Base-by-base conservation (phyloP, 2,329 filamentous ascomycete species). In the Claviceps sorghi region DNA sequence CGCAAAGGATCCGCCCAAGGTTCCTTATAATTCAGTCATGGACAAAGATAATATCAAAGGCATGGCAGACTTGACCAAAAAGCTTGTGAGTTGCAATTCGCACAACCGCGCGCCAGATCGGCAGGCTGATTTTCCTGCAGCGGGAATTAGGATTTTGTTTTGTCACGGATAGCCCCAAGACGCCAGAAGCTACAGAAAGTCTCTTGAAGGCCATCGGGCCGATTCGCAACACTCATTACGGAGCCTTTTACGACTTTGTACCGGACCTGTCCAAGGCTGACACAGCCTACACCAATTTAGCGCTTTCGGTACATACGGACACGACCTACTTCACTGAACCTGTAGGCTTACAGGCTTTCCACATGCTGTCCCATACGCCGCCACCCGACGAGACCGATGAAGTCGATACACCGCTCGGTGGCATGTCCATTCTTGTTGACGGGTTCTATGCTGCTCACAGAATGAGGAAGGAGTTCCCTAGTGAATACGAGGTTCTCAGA, bases 261-360 rank as follows among this genome's bases (percentile, higher is more conserved):
- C 85, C 90, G 5, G 86, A 96, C 66, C 77, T 96, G 26, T 84
- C 88, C 30, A 84, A 84, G 62, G 90, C 90, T 58, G 89, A 95
- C 62, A 94, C 87, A 1, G 89, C 89, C 3, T 98, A 97, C 70
- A 96, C 91, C 1, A 88, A 85, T 60, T 75, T 93, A 49, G 82
- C 83, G 1, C 78, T 98, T 2, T 80, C 82, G 21, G 84, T 86
- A 1, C 93, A 98, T 67, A 97, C 91, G 1, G 93, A 98, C 69
- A 97, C 81, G 7, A 95, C 91, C 1, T 97, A 98, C 68, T 97
- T 97, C 69, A 89, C 82, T 22, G 91, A 97, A 57, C 91, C 93
- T 0, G 83, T 87, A 2, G 88, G 91, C 10, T 76, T 98, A 36
- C 93, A 98, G 66, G 82, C 93, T 29, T 94, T 98, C 67, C 93